Base-by-base conservation (phyloP, 164 flowering plant genomes). In the Umbilicus rupestris region DNA sequence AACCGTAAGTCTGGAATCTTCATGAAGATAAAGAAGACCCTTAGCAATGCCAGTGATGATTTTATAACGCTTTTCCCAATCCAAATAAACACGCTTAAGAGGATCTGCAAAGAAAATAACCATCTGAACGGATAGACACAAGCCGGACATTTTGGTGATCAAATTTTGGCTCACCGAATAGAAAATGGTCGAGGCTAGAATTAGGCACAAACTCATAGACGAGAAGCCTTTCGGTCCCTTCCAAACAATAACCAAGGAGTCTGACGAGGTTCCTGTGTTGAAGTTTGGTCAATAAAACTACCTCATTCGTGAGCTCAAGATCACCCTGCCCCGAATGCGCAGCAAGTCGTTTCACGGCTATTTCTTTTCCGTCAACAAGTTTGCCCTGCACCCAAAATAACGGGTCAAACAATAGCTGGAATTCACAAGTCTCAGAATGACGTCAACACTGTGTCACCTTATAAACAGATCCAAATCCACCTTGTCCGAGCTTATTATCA, bases 171-270 rank as follows among this genome's bases (percentile, higher is more conserved):
- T 10, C 3, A 82, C 85, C 80, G 39, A 79, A 82, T 5, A 79
- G 58, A 63, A 72, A 66, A 28, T 59, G 19, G 52, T 80, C 86
- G 11, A 83, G 76, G 63, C 86, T 82, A 46, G 47, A 65, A 65
- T 80, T 80, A 20, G 78, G 74, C 75, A 79, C 47, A 41, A 60
- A 80, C 44, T 78, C 82, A 24, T 79, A 76, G 3, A 81, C 55
- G 22, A 76, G 77, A 3, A 82, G 31, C 64, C 62, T 69, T 64
- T 79, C 85, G 0, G 67, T 44, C 26, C 70, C 79, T 8, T 76
- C 74, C 0, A 76, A 8, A 52, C 85, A 73, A 45, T 66, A 82
- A 0, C 81, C 84, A 1, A 72, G 49, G 35, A 77, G 78, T 65
- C 70, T 74, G 0, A 75, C 78, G 0, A 75, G 69, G 70, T 79